Evolutionary conservation across 768 basidiomycete genomes (phyloP), one percentile per base, ranked within the genome.

Genomic region (Psilocybe cubensis): DNA sequence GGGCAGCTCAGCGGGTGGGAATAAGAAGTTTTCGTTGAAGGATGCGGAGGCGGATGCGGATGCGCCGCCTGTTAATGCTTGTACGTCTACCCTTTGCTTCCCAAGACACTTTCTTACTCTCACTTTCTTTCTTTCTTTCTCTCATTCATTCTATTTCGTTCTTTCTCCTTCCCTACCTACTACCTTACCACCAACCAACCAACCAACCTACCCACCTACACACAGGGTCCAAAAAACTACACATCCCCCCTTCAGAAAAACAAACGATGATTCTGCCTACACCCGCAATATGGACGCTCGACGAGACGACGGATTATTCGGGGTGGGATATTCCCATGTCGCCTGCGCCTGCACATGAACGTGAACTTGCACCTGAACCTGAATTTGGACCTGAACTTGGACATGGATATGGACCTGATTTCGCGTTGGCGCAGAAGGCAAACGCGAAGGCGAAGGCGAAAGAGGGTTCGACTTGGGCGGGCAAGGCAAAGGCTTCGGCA

Each of bases 11-110:
- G 23, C 63, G 7, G 25, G 31, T 2, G 12, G 29, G 6, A 17
- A 47, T 35, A 33, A 27, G 9, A 63, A 63, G 29, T 56, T 54
- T n/a, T 45, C 59, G 29, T 43, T 63, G n/a, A 27, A 33, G 1
- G 63, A 63, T 17, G 27, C 54, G 9, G 25, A 35, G 7, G 42
- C 57, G 9, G 49, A 46, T 9, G 57, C n/a, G n/a, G n/a, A n/a
- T n/a, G n/a, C n/a, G n/a, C n/a, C 46, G 3, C 52, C 57, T 10
- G 48, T 63, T 2, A 63, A 63, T 47, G 59, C 59, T 40, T 63
- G 63, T 63, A 24, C 45, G 63, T 59, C 18, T 0, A 17, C 7
- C 24, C 24, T 1, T 43, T 14, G n/a, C n/a, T n/a, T n/a, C n/a
- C n/a, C n/a, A n/a, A n/a, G n/a, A n/a, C n/a, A n/a, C n/a, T 35